A percentile compares a stretch with the other conserved stretches of the same genome.
These are phyloP conservation scores for Angomonas ambiguus DNA, from an alignment of 208 protist species.

Conservation along the genomic window DNA sequence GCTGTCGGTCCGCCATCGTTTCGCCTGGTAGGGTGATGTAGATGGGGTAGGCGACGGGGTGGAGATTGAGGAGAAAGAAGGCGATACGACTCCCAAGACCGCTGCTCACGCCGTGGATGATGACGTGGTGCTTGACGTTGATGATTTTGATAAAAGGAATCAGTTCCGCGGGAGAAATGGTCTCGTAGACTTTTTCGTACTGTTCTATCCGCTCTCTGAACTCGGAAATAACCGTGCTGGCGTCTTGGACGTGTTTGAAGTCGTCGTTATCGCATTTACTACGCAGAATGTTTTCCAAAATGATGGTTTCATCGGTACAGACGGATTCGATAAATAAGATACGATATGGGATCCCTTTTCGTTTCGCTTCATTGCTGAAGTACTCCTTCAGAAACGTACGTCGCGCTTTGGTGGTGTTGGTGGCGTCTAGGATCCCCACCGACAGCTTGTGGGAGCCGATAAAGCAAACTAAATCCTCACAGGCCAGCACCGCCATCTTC, in stretches of 20 bases:
- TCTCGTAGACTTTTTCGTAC: constrained; percentile 90
- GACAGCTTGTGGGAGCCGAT: constrained; percentile 49
- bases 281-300: constrained; percentile 87
- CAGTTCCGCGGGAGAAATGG: constrained; percentile 49
- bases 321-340: constrained; percentile 92
- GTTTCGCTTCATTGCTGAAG: constrained; percentile 42
- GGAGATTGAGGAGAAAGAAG: constrained; percentile 88
- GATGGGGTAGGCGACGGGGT: constrained; percentile 80
- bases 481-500: constrained; percentile 82
- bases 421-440: constrained; percentile 90
- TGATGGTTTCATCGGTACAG: constrained; percentile 84
- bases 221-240: constrained; percentile 64
- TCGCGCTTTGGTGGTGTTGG: constrained; percentile 84
- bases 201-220: constrained; percentile 77
- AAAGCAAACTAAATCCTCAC: constrained; percentile 78
- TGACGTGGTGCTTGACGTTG: constrained; percentile 86
- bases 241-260: constrained; percentile 82
- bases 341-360: constrained; percentile 45
- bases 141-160: constrained; percentile 86
- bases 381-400: constrained; percentile 54
- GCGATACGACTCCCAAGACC: constrained; percentile 75
- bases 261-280: constrained; percentile 89
- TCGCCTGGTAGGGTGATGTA: constrained; percentile 83
- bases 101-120: constrained; percentile 65
- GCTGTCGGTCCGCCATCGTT: constrained; percentile 56